Conservation (phyloP, 495 filamentous ascomycete species). For the Talaromyces stipitatus region DNA sequence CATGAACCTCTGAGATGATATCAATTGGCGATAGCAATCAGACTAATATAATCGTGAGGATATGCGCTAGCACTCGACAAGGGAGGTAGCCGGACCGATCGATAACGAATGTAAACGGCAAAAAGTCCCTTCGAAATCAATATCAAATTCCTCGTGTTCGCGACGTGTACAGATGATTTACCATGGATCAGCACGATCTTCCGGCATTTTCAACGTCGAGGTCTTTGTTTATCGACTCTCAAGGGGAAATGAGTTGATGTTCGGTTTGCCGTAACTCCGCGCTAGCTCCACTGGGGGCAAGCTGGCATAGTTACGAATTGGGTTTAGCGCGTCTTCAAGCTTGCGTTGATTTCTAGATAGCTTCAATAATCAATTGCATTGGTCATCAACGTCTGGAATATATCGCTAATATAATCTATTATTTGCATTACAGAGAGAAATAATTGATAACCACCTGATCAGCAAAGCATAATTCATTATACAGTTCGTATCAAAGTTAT, state of each 20-base stretch:
- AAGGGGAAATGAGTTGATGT: slow-evolving; percentile 3
- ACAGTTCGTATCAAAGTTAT: not conserved
- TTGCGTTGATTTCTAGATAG: not conserved
- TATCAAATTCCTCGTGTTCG: not conserved
- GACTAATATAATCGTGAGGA: slow-evolving; percentile 11
- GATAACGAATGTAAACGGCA: slow-evolving; percentile 56
- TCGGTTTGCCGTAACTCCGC: not conserved
- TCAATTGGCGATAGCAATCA: not conserved
- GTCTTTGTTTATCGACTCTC: not conserved
- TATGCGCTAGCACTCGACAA: not conserved
- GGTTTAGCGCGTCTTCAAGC: not conserved
- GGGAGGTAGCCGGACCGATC: slow-evolving; percentile 7
- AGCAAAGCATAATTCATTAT: not conserved
- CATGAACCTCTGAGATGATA: not conserved
- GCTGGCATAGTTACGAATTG: not conserved
- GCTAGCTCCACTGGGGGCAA: not conserved
- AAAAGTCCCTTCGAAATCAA: slow-evolving; percentile 37
- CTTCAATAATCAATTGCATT: too few relatives aligned
- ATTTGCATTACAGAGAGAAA: too few relatives aligned
- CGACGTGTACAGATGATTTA: not conserved
- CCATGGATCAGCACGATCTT: not conserved
- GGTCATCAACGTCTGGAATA: too few relatives aligned
- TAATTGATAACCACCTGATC: too few relatives aligned
- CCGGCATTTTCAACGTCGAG: not conserved
- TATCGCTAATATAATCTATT: too few relatives aligned